A percentile compares a stretch with the other conserved stretches of the same genome.
Evolutionary conservation across 1,139 yeast species (phyloP).

Genomic region (Kluyveromyces marxianus): DNA sequence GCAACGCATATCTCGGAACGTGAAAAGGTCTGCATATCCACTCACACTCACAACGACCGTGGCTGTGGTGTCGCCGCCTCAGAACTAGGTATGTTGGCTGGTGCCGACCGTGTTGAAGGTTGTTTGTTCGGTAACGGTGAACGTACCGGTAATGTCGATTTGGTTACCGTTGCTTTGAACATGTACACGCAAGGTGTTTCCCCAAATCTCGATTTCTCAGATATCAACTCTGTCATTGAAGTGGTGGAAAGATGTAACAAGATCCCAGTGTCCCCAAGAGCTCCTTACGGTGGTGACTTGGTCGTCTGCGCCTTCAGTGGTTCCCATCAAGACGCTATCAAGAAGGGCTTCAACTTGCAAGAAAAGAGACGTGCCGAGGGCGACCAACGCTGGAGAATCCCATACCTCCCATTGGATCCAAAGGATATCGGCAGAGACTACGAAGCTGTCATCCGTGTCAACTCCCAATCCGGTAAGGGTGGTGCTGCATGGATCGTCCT

Average conservation of each 20-base stretch:
- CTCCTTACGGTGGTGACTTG: slow-evolving; percentile 94
- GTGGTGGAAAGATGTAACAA: slow-evolving; percentile 91
- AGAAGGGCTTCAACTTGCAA: slow-evolving; percentile 78
- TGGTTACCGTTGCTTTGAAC: slow-evolving; percentile 86
- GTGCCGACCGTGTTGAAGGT: slow-evolving; percentile 97
- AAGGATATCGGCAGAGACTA: slow-evolving; percentile 92
- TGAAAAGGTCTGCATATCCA: slow-evolving; percentile 78
- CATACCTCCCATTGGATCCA: slow-evolving; percentile 95
- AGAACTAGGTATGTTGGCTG: slow-evolving; percentile 88
- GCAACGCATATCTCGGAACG: slow-evolving; percentile 70
- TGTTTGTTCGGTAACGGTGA: slow-evolving; percentile 97
- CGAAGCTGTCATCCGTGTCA: slow-evolving; percentile 96
- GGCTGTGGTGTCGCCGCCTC: slow-evolving; percentile 99
- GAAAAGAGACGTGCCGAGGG: slow-evolving; percentile 41
- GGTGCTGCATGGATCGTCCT: slow-evolving; percentile 97
- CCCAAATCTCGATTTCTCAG: slow-evolving; percentile 83
- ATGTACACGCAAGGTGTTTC: slow-evolving; percentile 89
- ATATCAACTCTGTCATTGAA: slow-evolving; percentile 71
- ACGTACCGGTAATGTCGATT: slow-evolving; percentile 95
- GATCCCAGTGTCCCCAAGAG: slow-evolving; percentile 86
- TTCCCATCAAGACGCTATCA: slow-evolving; percentile 96
- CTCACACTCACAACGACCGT: slow-evolving; percentile 94
- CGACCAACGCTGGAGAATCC: slow-evolving; percentile 63
- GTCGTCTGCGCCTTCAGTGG: slow-evolving; percentile 97
- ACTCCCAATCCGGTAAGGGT: slow-evolving; percentile 97